Evolutionary conservation across 257 asterid species (phyloP), one percentile per base, ranked within the genome.

Genomic region (Jasminum sambac): DNA sequence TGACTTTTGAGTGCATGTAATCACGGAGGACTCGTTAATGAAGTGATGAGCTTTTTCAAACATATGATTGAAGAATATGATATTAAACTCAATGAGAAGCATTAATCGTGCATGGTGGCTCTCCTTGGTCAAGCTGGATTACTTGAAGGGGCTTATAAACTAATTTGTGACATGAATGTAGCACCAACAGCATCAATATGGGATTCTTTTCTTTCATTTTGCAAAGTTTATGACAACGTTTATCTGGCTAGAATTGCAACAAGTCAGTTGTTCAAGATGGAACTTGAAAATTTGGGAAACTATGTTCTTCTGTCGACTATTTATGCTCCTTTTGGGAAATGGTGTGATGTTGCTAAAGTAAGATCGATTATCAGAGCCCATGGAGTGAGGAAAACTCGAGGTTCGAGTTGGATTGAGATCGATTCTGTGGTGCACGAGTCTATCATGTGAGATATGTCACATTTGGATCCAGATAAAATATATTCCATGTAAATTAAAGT

Each of bases 211-310:
- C 64, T 66, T 44, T 43, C 63, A 34, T 66, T 59, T 36, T 71
- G 64, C 44, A 65, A 37, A 23, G 50, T 71, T 72, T 70, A 72
- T 40, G 21, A 19, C 25, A 72, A 72, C 52, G 66, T 52, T 62
- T 37, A 39, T 70, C 44, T 72, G 70, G 77, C 77, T 72, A 72
- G 64, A 65, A 57, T 65, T 64, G 72, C 77, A 40, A 66, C 77
- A 0, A 24, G 44, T 61, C 62, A 50, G 64, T 46, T 60, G 62
- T 72, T 72, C 43, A 61, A 26, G 66, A 72, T 72, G 50, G 77
- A 72, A 57, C 77, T 74, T 60, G 69, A 71, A 41, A 73, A 62
- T 46, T 77, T 71, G 6, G 67, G 73, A 23, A 39, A 68, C 62
- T 76, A 66, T 40, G 26, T 30, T 48, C 77, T 57, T 42, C 37